Percentiles rank a stretch among this genome's conserved stretches.
phyloP scores from a whole-genome alignment of 2,329 filamentous ascomycete species.

The Phyllosticta ampelicida region DNA sequence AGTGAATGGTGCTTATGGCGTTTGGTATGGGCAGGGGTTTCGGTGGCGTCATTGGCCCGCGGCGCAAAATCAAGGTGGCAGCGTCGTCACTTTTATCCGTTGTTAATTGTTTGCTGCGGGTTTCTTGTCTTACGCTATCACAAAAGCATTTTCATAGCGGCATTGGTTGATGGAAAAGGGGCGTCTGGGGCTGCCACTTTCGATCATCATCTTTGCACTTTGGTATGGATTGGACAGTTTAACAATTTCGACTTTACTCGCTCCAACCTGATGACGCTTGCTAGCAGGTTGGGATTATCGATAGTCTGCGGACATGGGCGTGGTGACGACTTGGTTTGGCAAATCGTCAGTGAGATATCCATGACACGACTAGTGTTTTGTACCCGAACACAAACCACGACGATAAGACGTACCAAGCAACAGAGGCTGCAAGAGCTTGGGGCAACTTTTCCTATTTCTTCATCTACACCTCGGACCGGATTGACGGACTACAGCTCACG shows the following conservation, averaged over 20 bases:
- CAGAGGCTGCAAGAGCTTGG: neutral
- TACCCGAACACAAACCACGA: neutral
- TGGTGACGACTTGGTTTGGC: neutral
- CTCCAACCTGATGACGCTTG: neutral
- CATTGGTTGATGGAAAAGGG: neutral
- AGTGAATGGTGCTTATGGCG: neutral
- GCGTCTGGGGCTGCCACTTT: neutral
- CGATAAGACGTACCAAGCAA: neutral
- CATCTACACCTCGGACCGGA: neutral
- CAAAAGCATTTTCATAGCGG: neutral
- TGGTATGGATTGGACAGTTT: neutral
- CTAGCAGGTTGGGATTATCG: neutral
- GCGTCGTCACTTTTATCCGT: neutral
- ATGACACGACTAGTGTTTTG: neutral
- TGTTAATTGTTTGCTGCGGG: neutral
- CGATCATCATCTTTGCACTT: neutral
- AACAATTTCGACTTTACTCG: neutral
- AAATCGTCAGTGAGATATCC: neutral
- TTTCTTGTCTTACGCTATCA: neutral
- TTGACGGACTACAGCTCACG: neutral
- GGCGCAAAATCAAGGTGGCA: neutral
- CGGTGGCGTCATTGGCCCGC: neutral
- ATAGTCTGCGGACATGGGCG: neutral
- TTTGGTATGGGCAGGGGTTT: neutral
- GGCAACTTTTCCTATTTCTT: neutral